phyloP scores from a whole-genome alignment of 2,329 filamentous ascomycete genomes.

The Sarocladiaceae sp. region DNA sequence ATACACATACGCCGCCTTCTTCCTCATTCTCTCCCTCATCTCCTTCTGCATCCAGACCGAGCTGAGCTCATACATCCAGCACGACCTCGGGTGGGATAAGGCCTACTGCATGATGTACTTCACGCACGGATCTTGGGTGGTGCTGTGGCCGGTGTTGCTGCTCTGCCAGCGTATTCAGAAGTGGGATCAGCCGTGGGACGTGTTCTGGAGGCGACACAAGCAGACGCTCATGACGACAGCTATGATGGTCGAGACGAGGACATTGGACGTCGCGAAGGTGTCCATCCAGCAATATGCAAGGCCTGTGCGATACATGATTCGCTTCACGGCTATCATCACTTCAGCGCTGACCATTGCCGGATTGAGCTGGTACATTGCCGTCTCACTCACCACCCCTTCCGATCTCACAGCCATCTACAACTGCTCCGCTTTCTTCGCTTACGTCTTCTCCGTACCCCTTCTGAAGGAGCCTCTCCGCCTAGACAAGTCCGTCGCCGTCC shows the following conservation, averaged over 20 bases:
- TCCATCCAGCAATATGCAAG: slow-evolving; percentile 28
- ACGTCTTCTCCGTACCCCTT: slow-evolving; percentile 89
- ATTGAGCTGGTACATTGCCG: slow-evolving; percentile 90
- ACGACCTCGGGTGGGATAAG: slow-evolving; percentile 89
- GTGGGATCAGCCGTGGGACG: slow-evolving; percentile 68
- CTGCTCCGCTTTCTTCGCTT: slow-evolving; percentile 97
- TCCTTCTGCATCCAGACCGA: slow-evolving; percentile 94
- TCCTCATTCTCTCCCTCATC: slow-evolving; percentile 74
- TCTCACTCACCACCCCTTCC: slow-evolving; percentile 85
- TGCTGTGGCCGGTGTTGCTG: slow-evolving; percentile 84
- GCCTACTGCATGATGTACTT: slow-evolving; percentile 99
- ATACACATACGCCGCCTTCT: slow-evolving; percentile 82
- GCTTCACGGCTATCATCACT: slow-evolving; percentile 76
- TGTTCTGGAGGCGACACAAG: slow-evolving; percentile 70
- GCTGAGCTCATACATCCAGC: slow-evolving; percentile 90
- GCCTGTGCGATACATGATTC: slow-evolving; percentile 63
- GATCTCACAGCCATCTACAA: slow-evolving; percentile 99
- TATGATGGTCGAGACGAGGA: slow-evolving; percentile 80
- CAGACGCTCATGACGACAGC: slow-evolving; percentile 46
- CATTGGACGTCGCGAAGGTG: slow-evolving; percentile 56
- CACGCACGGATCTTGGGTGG: slow-evolving; percentile 87
- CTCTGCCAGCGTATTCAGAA: slow-evolving; percentile 74
- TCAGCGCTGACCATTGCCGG: slow-evolving; percentile 83
- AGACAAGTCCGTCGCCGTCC: slow-evolving; percentile 81
- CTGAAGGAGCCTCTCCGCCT: slow-evolving; percentile 76